phyloP scores from a whole-genome alignment of 306 rosid genomes.

The Castanea crenata region DNA sequence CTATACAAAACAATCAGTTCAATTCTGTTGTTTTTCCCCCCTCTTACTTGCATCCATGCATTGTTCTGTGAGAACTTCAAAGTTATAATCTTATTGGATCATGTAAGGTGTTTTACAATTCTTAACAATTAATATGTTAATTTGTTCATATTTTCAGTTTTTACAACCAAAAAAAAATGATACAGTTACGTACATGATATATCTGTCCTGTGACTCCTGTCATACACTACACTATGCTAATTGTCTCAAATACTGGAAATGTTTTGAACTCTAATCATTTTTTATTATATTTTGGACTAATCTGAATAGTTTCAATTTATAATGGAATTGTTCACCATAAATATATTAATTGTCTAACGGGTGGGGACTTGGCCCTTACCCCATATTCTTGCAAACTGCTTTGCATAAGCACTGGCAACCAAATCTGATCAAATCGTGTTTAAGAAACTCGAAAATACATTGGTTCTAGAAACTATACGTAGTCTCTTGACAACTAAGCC shows the following conservation, averaged over 20 bases:
- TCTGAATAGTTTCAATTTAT: no score
- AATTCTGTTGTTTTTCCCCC: constrained; percentile 3
- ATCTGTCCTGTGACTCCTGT: background rate
- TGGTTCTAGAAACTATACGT: background rate
- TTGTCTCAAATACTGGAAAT: no score
- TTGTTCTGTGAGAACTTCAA: background rate
- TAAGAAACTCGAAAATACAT: background rate
- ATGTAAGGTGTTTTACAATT: constrained; percentile 9
- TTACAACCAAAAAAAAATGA: background rate
- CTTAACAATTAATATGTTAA: background rate
- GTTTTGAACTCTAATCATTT: no score
- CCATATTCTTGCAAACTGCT: background rate
- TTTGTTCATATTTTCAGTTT: background rate
- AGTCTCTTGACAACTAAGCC: background rate
- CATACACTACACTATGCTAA: background rate
- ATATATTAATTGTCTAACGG: background rate
- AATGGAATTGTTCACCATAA: background rate
- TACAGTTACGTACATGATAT: background rate
- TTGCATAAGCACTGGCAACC: background rate
- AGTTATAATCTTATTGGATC: constrained; percentile 8
- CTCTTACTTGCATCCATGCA: constrained; percentile 14
- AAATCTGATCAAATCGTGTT: background rate
- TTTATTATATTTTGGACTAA: no score
- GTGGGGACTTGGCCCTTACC: background rate
- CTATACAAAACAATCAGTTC: constrained; percentile 2